A percentile compares a stretch with the other conserved stretches of the same genome.
Conservation (phyloP, 2,329 filamentous ascomycete species). For the Cephalotrichum gorgonifer region DNA sequence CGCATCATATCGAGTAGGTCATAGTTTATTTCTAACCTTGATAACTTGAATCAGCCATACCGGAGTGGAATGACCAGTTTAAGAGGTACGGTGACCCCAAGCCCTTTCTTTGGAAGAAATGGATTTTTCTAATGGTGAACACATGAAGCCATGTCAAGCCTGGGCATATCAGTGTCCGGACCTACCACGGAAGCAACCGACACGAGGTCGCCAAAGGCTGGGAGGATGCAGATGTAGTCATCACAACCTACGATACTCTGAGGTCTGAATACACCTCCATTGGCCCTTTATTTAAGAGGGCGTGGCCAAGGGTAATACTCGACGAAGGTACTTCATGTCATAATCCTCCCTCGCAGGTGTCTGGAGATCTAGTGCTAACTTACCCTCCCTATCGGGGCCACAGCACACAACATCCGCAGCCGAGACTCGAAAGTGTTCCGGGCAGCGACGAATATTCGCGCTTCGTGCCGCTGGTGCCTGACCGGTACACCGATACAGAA, state of each 20-base stretch:
- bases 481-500: conserved; percentile 46
- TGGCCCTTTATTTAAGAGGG: conserved; percentile 19
- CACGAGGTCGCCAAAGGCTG: background rate
- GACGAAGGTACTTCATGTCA: conserved; percentile 29
- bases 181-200: background rate
- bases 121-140: background rate
- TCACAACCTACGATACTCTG: background rate
- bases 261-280: background rate
- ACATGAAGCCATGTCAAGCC: conserved; percentile 1
- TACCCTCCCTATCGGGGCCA: background rate
- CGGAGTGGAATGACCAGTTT: conserved; percentile 1
- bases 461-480: conserved; percentile 39
- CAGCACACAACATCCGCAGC: conserved; percentile 41
- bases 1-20: background rate
- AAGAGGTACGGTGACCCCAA: background rate
- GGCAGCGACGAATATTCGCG: conserved; percentile 27
- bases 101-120: background rate
- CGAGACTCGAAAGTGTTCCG: conserved; percentile 31
- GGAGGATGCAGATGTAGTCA: background rate
- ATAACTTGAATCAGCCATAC: background rate
- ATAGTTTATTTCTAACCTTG: background rate
- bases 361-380: background rate
- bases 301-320: conserved; percentile 31
- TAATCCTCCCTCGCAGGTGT: background rate
- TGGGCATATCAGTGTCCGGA: background rate